Evolutionary conservation across 257 asterid genomes (phyloP), one percentile per base, ranked within the genome.

Genomic region (Solanum sparsipilum): DNA sequence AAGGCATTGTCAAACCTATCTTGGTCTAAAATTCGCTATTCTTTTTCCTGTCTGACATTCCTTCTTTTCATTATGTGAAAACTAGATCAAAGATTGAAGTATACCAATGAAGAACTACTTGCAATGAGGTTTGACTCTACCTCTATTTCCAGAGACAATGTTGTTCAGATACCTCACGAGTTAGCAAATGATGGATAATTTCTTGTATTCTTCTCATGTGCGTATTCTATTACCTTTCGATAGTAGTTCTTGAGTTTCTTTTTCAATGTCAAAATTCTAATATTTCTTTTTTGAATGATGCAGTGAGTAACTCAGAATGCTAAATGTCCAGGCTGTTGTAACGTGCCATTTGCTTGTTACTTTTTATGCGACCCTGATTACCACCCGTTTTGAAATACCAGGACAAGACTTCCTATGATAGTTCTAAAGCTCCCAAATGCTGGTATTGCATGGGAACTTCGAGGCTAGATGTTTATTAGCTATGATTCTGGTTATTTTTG

Each of bases 51-150:
- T 86, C 78, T 87, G 82, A 85, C 86, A 35, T 67, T 13, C 39
- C 56, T 23, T 29, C n/a, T 76, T 56, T 29, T 74, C 7, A 56
- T 87, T 71, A 72, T 90, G 85, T 87, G 41, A 41, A 58, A 58
- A 89, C 92, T 93, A 97, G 98, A 97, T 96, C 98, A 97, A 90
- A 92, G 99, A 89, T 89, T 95, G 94, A 96, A 93, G 93, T 96
- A 96, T 89, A 92, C 90, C 91, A 92, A 93, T 87, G 96, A 95
- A 83, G 98, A 95, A 74, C 86, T 97, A 74, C 83, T 96, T 44
- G 93, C 93, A 18, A 31, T 95, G 92, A 97, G 91, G 86, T 88
- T 89, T 65, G 89, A 92, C 31, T 86, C 93, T 27, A 25, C 91
- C 84, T 82, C 90, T 86, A 72, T 89, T 84, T 83, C 90, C 46